Conservation (phyloP, 352 stramenopile species). For the Globisporangium splendens region DNA sequence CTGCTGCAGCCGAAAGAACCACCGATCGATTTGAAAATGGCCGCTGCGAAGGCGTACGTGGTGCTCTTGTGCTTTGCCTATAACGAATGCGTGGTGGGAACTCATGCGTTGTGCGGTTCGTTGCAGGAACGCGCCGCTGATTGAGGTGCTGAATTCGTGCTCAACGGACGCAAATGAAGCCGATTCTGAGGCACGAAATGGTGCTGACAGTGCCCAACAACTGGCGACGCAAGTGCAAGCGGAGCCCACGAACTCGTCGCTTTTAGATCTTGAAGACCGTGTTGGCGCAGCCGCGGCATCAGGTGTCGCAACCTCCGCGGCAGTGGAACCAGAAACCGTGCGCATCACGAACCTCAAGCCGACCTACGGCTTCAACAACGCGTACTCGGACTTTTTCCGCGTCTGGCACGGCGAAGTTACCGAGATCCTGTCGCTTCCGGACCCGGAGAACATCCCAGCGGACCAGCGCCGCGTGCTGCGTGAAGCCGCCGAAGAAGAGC, state of each 20-base stretch:
- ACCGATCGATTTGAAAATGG: conserved; percentile 28
- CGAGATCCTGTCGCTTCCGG: conserved; percentile 91
- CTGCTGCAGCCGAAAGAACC: conserved; percentile 73
- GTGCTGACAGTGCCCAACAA: background rate
- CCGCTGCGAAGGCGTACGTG: conserved; percentile 24
- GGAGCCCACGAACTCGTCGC: conserved; percentile 29
- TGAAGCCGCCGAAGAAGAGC: conserved; percentile 82
- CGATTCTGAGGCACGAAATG: background rate
- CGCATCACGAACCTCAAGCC: conserved; percentile 46
- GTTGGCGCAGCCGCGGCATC: conserved; percentile 2
- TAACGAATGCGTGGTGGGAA: background rate
- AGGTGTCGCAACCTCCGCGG: conserved; percentile 6
- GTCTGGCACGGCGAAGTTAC: conserved; percentile 90
- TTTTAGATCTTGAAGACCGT: conserved; percentile 51
- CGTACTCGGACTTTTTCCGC: conserved; percentile 91
- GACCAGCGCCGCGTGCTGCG: conserved; percentile 72
- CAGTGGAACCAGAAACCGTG: conserved; percentile 13
- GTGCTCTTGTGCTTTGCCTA: background rate
- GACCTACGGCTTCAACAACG: conserved; percentile 94
- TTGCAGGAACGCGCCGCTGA: conserved; percentile 54
- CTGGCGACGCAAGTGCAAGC: background rate
- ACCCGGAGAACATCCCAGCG: conserved; percentile 80
- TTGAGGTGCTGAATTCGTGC: conserved; percentile 75
- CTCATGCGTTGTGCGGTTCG: background rate
- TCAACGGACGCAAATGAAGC: conserved; percentile 14